Evolutionary conservation across 768 basidiomycete genomes (phyloP), one percentile per base, ranked within the genome.

Genomic region (Leccinum boreale): DNA sequence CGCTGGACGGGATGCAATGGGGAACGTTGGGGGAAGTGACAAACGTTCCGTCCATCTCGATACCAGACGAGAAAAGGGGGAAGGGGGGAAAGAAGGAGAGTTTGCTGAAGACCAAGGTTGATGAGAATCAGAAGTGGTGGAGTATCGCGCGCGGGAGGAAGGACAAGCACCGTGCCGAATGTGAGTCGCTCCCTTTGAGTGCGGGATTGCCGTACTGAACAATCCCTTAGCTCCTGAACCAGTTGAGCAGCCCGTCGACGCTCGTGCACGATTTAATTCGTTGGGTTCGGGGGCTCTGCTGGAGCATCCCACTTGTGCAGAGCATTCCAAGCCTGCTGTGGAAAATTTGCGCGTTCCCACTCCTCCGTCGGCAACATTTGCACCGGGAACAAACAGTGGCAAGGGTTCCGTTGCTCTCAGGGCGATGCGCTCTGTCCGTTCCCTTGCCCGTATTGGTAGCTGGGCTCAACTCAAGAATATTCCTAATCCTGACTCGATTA

Each of bases 111-210:
- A 60, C 75, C 55, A 81, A 79, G 70, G 68, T 58, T 26, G 79
- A 79, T 46, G 77, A 79, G 59, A 82, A 78, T 64, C 78, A 80
- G 65, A 88, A 85, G 70, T 92, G 90, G 89, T 92, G 90, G 91
- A 92, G 81, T 60, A 85, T 92, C 58, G 85, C 88, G 6, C 75
- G 88, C 14, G 87, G 87, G 10, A 73, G 86, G 63, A 90, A 74
- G 60, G 60, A 67, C 1, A 72, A 70, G 60, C 76, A 76, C 33
- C 74, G 76, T 52, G 71, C 74, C 26, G 75, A 75, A 58, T 55
- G 71, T 72, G 50, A 64, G 62, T 59, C 5, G 1, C 17, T 48
- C 12, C 2, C n/a, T 23, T 51, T 9, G 12, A 17, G 15, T 31
- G 42, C 35, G 52, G 1, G 15, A 52, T 52, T 19, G 11, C 17